phyloP scores from a whole-genome alignment of 331 rosid genomes.

The Pyracantha coccinea region DNA sequence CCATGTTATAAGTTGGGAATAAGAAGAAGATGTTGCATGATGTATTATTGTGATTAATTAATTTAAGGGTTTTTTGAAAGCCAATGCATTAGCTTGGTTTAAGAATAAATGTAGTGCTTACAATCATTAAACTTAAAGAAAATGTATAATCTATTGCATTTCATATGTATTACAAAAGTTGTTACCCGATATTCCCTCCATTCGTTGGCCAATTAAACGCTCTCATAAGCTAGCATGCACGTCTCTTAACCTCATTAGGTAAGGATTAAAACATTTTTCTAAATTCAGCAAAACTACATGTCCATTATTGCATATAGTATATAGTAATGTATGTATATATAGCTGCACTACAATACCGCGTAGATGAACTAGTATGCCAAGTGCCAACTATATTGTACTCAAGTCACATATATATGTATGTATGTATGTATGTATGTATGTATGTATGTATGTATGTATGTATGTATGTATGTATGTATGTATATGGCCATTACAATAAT shows the following conservation, averaged over 20 bases:
- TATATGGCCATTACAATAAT: not conserved
- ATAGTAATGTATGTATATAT: not conserved
- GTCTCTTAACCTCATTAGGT: not conserved
- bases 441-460: too few species aligned
- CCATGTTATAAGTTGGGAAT: slow-evolving; percentile 1
- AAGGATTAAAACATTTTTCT: not conserved
- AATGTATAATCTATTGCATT: slow-evolving; percentile 6
- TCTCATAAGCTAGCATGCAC: not conserved
- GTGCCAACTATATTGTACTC: not conserved
- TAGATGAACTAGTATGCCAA: not conserved
- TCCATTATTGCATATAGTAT: not conserved
- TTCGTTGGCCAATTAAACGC: slow-evolving; percentile 18
- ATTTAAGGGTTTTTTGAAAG: not conserved
- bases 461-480: too few species aligned
- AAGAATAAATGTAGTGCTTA: slow-evolving; percentile 11
- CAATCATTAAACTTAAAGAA: slow-evolving; percentile 23
- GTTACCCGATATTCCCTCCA: slow-evolving; percentile 40
- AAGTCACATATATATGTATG: not conserved
- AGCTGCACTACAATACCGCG: not conserved
- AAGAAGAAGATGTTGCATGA: not conserved
- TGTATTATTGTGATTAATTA: not conserved
- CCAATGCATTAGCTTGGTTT: not conserved
- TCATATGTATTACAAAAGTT: slow-evolving; percentile 11
- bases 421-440: too few species aligned
- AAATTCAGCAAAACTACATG: not conserved